Conservation (phyloP, 192 early-diverging fungal species). For the Coemansia sp. region DNA sequence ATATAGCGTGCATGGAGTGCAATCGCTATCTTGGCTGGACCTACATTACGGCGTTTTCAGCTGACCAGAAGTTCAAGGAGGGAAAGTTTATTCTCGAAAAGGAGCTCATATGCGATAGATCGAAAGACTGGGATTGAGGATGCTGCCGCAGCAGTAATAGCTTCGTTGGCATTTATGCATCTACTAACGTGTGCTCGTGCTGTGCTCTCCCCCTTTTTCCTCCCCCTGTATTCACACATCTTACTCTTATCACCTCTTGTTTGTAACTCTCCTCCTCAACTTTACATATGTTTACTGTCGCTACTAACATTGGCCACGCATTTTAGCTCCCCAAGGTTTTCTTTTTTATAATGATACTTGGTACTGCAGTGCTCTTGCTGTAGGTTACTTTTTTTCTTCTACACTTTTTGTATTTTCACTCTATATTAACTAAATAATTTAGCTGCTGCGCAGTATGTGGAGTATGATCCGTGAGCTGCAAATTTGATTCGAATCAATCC, state of each 20-base stretch:
- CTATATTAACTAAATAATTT: not conserved
- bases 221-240: not conserved
- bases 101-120: conserved; percentile 35
- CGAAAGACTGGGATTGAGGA: conserved; percentile 37
- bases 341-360: not conserved
- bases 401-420: not conserved
- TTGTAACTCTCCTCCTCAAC: not conserved
- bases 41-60: conserved; percentile 38
- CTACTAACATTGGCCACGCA: not conserved
- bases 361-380: not conserved
- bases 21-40: conserved; percentile 51
- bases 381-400: not conserved
- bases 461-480: not conserved
- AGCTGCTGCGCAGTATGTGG: not conserved
- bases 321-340: not conserved
- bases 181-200: not conserved
- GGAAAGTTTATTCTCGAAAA: conserved; percentile 51
- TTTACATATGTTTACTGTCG: not conserved
- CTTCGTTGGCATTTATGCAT: not conserved
- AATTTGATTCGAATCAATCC: not conserved
- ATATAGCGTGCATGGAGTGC: conserved; percentile 47
- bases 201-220: not conserved
- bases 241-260: not conserved
- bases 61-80: conserved; percentile 46
- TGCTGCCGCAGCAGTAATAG: not conserved